phyloP scores from a whole-genome alignment of 164 flowering plant species.

The Kalanchoe fedtschenkoi region DNA sequence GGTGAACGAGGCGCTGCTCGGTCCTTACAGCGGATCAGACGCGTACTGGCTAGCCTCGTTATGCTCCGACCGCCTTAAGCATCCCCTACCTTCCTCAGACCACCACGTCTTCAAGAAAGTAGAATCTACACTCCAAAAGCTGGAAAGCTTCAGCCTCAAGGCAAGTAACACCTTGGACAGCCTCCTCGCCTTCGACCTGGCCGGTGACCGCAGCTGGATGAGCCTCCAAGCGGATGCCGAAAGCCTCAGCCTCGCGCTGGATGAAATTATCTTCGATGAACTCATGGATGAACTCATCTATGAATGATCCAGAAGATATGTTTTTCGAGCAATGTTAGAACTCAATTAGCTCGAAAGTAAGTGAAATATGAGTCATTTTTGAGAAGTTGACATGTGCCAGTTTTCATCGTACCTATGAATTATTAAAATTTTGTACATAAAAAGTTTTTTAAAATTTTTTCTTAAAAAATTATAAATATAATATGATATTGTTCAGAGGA shows the following conservation, averaged over 20 bases:
- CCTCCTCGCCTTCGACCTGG: neutral
- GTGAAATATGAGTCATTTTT: too few species aligned
- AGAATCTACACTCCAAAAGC: neutral
- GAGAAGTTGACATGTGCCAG: too few species aligned
- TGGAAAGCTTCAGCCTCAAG: neutral
- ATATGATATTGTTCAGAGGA: too few species aligned
- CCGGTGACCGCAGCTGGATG: conserved; percentile 20
- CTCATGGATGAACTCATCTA: conserved; percentile 16
- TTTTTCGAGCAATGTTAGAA: too few species aligned
- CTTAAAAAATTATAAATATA: too few species aligned
- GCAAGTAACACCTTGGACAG: neutral
- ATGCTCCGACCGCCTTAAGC: neutral
- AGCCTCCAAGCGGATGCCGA: conserved; percentile 19
- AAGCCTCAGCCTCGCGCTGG: conserved; percentile 25
- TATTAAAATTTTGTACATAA: too few species aligned
- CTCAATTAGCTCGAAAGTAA: too few species aligned
- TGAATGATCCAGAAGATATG: too few species aligned
- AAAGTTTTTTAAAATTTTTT: too few species aligned
- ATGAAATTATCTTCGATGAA: conserved; percentile 24
- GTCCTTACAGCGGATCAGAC: neutral
- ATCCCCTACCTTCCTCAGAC: neutral
- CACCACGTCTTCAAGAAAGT: neutral
- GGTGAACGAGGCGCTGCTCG: neutral
- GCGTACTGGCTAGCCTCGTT: neutral
- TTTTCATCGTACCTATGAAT: too few species aligned